Percentiles rank a stretch among this genome's conserved stretches.
Evolutionary conservation across 495 filamentous ascomycete genomes (phyloP).

Genomic region (Penicillium parvum): DNA sequence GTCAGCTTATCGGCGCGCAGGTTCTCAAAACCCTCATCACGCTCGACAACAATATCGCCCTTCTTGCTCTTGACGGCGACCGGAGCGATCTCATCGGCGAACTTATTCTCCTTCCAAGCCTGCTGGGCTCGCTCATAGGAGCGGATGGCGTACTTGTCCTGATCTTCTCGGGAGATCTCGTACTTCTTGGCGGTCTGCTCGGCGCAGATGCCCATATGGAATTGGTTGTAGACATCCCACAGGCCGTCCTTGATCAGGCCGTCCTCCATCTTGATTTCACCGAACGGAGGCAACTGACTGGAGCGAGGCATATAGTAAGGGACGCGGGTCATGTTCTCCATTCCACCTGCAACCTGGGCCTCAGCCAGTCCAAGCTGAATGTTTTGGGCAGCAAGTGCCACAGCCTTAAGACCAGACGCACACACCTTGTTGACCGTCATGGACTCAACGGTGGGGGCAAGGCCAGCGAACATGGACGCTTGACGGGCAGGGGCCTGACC

Average conservation of each 20-base stretch:
- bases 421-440: constrained; percentile 97
- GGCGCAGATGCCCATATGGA: constrained; percentile 98
- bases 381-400: constrained; percentile 84
- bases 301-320: constrained; percentile 85
- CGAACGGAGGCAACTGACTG: constrained; percentile 73
- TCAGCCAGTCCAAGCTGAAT: constrained; percentile 87
- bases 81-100: constrained; percentile 80
- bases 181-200: constrained; percentile 91
- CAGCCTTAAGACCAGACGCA: constrained; percentile 88
- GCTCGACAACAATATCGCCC: constrained; percentile 70
- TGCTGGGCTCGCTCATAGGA: constrained; percentile 83
- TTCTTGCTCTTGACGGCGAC: constrained; percentile 82
- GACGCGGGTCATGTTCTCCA: constrained; percentile 95
- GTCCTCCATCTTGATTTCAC: constrained; percentile 80
- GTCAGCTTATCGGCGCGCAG: constrained; percentile 80
- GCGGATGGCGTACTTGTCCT: constrained; percentile 85
- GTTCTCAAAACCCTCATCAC: constrained; percentile 84
- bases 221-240: constrained; percentile 93
- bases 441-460: constrained; percentile 72
- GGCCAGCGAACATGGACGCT: constrained; percentile 81
- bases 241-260: constrained; percentile 92
- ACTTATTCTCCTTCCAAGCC: constrained; percentile 77
- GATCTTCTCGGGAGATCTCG: constrained; percentile 70
- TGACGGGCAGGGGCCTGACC: constrained; percentile 93
- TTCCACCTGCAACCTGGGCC: constrained; percentile 86